Percentiles rank a stretch among this genome's conserved stretches.
Conservation (phyloP, 306 rosid species). For the Cucumis hystrix region DNA sequence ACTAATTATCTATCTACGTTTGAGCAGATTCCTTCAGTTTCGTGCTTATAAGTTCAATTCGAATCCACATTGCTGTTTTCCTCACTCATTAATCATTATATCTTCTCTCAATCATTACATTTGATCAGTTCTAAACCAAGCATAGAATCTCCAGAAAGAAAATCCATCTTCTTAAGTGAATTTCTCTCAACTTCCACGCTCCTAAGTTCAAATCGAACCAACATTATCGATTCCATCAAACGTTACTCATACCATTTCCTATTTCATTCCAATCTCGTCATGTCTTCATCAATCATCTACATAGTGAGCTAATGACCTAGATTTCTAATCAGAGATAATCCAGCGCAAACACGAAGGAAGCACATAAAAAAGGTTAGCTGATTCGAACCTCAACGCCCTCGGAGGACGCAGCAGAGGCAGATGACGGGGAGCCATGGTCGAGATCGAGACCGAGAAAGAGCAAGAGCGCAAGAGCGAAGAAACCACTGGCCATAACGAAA, state of each 20-base stretch:
- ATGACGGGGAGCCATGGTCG: conserved; percentile 30
- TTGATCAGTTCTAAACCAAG: neutral
- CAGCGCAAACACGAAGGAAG: neutral
- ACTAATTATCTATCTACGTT: neutral
- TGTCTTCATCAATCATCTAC: neutral
- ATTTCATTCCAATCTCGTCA: neutral
- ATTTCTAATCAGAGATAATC: neutral
- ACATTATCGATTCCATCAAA: neutral
- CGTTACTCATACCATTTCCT: neutral
- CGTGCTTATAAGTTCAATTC: neutral
- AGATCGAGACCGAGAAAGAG: conserved; percentile 62
- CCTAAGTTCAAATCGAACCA: neutral
- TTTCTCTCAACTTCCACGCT: neutral
- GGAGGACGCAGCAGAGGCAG: conserved; percentile 50
- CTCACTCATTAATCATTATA: neutral
- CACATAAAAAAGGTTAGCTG: neutral
- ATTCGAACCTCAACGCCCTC: conserved; percentile 80
- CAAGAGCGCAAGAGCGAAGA: conserved; percentile 58
- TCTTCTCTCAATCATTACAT: neutral
- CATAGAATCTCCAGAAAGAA: neutral
- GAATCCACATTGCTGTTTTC: neutral
- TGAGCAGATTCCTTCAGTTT: neutral
- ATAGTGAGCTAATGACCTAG: neutral
- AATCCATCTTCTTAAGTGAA: neutral
- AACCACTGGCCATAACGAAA: conserved; percentile 70